Base-by-base conservation (phyloP, 345 rosid genomes). In the Dovyalis caffra region DNA sequence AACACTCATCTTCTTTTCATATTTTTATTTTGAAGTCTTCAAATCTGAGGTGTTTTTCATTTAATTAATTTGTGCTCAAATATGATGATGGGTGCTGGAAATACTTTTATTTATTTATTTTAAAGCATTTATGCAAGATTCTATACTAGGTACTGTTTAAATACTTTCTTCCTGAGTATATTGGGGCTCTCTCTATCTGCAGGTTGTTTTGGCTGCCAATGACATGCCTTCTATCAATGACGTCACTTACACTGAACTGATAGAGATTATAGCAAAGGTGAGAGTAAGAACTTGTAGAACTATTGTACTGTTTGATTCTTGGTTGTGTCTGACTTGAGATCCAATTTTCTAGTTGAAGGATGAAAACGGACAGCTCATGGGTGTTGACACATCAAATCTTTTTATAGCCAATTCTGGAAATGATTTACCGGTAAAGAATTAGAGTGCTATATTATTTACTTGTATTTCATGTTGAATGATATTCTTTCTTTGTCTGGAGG, bases 191-290 rank as follows among this genome's bases (percentile, higher is more conserved):
- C 40, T 20, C 23, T 21, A 12, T 32, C 64, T 78, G 66, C 88
- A 95, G 99, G 98, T 96, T 75, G 93, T 96, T 57, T 78, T 96
- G 88, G 99, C 98, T 74, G 97, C 99, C 73, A 96, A 96, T 86
- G 97, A 92, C 77, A 83, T 96, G 78, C 99, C 99, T 65, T 96
- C 99, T 45, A 93, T 96, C 78, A 96, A 96, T 34, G 99, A 96
- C 73, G 88, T 96, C 65, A 96, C 99, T 23, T 93, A 93, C 78
- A 81, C 80, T 64, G 99, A 96, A 82, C 87, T 96, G 74, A 83
- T 91, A 65, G 92, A 88, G 87, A 90, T 93, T 68, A 68, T 96
- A 70, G 78, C 97, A 37, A 88, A 96, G 98, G 98, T 95, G 84
- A 71, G 35, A 29, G 38, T 72, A 53, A 12, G 72, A 75, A 11